A percentile compares a stretch with the other conserved stretches of the same genome.
Conservation (phyloP, 805 yeast species). For the Starmerella sirachaensis region DNA sequence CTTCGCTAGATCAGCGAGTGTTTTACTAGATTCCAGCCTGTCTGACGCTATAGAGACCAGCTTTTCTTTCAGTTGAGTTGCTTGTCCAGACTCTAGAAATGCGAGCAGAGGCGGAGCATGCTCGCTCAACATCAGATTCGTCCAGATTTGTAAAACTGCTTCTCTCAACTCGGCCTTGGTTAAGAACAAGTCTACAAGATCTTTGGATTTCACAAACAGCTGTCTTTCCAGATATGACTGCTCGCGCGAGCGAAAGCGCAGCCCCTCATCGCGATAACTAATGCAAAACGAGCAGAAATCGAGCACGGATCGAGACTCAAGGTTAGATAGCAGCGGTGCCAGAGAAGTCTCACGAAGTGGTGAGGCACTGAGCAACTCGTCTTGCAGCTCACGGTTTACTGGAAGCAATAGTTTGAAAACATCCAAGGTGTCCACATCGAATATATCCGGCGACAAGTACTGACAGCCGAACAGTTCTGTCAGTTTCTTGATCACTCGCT, state of each 20-base stretch:
- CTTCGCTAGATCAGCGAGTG: slow-evolving; percentile 10
- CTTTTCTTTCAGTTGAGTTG: slow-evolving; percentile 48
- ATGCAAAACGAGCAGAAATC: slow-evolving; percentile 45
- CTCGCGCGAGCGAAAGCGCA: slow-evolving; percentile 22
- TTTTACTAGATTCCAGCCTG: slow-evolving; percentile 24
- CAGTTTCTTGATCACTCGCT: slow-evolving; percentile 3
- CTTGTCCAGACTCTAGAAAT: slow-evolving; percentile 55
- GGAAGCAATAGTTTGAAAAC: slow-evolving; percentile 29
- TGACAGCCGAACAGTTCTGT: slow-evolving; percentile 7
- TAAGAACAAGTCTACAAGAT: slow-evolving; percentile 47
- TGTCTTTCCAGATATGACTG: slow-evolving; percentile 48
- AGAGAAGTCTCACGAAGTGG: slow-evolving; percentile 22
- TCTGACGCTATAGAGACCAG: slow-evolving; percentile 50
- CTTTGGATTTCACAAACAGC: slow-evolving; percentile 45
- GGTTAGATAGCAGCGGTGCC: slow-evolving; percentile 40
- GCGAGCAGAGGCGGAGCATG: slow-evolving; percentile 65
- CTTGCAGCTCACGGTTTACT: slow-evolving; percentile 28
- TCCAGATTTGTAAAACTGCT: slow-evolving; percentile 36
- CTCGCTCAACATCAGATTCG: slow-evolving; percentile 30
- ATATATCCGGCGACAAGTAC: slow-evolving; percentile 1
- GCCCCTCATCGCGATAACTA: slow-evolving; percentile 27
- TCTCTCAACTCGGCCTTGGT: slow-evolving; percentile 38
- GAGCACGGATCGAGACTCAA: slow-evolving; percentile 39
- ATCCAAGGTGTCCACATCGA: slow-evolving; percentile 6
- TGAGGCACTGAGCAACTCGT: slow-evolving; percentile 20